A percentile compares a stretch with the other conserved stretches of the same genome.
These are phyloP conservation scores for Moniliophthora roreri DNA, from an alignment of 1,284 basidiomycete genomes.

Conservation along the genomic window DNA sequence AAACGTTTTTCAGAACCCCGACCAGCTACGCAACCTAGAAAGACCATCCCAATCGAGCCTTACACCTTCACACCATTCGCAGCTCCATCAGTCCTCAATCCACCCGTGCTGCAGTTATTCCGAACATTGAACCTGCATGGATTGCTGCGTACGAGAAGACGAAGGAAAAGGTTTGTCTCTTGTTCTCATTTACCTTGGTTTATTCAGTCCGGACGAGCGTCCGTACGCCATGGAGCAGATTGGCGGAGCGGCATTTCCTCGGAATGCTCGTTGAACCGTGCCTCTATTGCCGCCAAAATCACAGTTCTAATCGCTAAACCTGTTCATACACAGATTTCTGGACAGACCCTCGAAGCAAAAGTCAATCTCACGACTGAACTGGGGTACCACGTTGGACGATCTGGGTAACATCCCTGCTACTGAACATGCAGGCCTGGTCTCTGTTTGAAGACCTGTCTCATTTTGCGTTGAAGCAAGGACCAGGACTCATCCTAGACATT, in stretches of 20 bases:
- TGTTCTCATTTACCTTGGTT: not conserved
- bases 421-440: constrained; percentile 35
- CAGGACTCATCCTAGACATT: constrained; percentile 25
- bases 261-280: not conserved
- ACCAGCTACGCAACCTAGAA: no score
- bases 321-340: constrained; percentile 32
- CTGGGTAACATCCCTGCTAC: constrained; percentile 31
- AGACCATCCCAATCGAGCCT: not conserved
- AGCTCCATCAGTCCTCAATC: constrained; percentile 8
- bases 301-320: constrained; percentile 9
- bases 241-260: no score
- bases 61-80: constrained; percentile 5
- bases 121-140: constrained; percentile 16
- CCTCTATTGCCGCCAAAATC: not conserved
- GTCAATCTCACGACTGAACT: constrained; percentile 54
- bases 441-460: constrained; percentile 37
- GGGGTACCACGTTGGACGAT: constrained; percentile 57
- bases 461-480: not conserved
- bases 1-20: no score
- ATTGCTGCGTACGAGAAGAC: constrained; percentile 10
- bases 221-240: not conserved
- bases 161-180: constrained; percentile 8
- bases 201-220: constrained; percentile 5
- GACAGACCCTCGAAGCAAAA: constrained; percentile 50
- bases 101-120: constrained; percentile 11